Conservation (phyloP, 2,329 filamentous ascomycete genomes). For the Penicillium sp. region DNA sequence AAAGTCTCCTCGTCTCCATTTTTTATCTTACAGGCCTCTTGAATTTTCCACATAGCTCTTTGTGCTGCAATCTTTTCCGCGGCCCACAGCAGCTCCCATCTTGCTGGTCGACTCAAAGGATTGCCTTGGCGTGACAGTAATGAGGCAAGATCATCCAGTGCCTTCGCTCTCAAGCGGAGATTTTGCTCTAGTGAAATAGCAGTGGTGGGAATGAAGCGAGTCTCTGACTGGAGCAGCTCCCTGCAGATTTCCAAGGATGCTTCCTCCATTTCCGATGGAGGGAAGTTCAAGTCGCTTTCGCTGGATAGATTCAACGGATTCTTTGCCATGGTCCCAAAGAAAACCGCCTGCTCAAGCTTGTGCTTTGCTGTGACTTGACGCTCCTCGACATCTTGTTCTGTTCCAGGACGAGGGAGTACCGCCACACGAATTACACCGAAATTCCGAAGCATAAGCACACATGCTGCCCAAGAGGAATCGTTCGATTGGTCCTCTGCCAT, state of each 20-base stretch:
- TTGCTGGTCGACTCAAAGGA: constrained; percentile 64
- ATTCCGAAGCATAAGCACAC: constrained; percentile 57
- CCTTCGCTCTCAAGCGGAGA: constrained; percentile 68
- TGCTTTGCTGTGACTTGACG: constrained; percentile 71
- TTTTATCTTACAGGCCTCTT: constrained; percentile 65
- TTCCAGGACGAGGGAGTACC: constrained; percentile 34
- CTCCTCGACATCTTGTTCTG: constrained; percentile 51
- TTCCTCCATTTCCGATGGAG: constrained; percentile 66
- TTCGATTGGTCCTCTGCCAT: constrained; percentile 48
- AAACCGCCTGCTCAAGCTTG: constrained; percentile 92
- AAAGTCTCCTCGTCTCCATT: constrained; percentile 66
- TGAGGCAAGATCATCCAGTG: constrained; percentile 71
- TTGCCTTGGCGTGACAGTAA: constrained; percentile 66
- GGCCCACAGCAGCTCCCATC: constrained; percentile 81
- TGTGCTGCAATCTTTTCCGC: constrained; percentile 88
- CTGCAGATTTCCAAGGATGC: constrained; percentile 77
- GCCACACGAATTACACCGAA: constrained; percentile 59
- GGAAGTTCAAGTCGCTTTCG: constrained; percentile 65
- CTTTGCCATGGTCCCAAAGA: constrained; percentile 77
- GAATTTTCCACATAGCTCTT: constrained; percentile 73
- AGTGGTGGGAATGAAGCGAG: constrained; percentile 69
- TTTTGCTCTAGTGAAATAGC: constrained; percentile 79
- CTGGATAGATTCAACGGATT: constrained; percentile 86
- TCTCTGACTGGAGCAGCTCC: constrained; percentile 77
- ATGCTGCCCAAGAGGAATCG: constrained; percentile 43